Evolutionary conservation across 2,329 filamentous ascomycete species (phyloP), one percentile per base, ranked within the genome.

Genomic region (Chaetomiaceae sp.): DNA sequence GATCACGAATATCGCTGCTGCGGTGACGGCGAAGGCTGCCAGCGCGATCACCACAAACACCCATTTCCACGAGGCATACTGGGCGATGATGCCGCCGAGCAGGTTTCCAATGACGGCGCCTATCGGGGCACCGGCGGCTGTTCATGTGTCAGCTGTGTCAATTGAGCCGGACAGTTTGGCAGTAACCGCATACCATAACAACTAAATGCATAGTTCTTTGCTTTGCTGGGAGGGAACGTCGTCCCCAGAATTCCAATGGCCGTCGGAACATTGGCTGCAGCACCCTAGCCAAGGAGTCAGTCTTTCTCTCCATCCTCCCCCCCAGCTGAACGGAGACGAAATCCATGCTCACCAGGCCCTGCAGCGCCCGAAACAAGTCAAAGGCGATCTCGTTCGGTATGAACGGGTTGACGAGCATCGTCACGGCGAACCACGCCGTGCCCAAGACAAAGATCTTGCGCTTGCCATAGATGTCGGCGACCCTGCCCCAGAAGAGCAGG

Each of bases 141-240:
- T 19, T 20, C n/a, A 25, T 27, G 8, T 0, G 25, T 37, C n/a
- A 23, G 37, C 40, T 25, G 1, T 20, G 27, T 17, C 22, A n/a
- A 17, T 9, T 3, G 6, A 29, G 1, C 3, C 1, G 8, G 4
- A 4, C 6, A 3, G 39, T 40, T 19, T 15, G 34, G 1, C n/a
- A 38, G 19, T 37, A 6, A 15, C 51, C 25, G 25, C 70, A 52
- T 64, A 78, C 76, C 77, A 54, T 85, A 87, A 20, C 78, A 75
- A 34, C 80, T 81, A 60, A 89, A 88, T 1, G 84, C 84, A 64
- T 87, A 86, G 61, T 86, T 88, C 68, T 87, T 88, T 4, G 83
- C 80, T 58, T 81, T 83, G 0, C 85, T 83, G 0, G 84, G 83
- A 1, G 80, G 79, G 51, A 88, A 88, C 0, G 82, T 87, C 1